Conservation (phyloP, 2,329 filamentous ascomycete genomes). For the Ceratocystiopsis brevicomis region DNA sequence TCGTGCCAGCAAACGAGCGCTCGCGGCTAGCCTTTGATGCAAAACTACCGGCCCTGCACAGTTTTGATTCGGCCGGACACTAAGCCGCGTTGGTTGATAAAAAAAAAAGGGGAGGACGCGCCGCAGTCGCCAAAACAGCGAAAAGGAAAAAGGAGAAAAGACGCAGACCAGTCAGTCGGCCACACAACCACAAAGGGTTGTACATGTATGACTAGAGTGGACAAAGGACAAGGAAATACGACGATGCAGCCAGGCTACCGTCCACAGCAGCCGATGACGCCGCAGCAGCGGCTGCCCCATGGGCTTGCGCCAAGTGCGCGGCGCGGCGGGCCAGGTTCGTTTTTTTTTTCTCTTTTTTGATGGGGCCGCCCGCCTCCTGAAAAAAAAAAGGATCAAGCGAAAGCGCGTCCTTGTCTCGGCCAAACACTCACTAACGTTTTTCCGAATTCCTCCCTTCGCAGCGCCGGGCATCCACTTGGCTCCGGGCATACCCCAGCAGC, state of each 20-base stretch:
- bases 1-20: too few species aligned
- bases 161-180: too few species aligned
- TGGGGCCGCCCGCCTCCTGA: neutral
- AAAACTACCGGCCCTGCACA: too few species aligned
- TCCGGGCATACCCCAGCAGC: slow-evolving; percentile 5
- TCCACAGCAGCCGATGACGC: slow-evolving; percentile 24
- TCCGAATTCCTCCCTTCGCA: neutral
- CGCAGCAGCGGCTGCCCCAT: slow-evolving; percentile 28
- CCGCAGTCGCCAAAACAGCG: too few species aligned
- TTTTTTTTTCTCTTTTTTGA: neutral
- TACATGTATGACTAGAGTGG: too few species aligned
- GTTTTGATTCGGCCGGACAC: too few species aligned
- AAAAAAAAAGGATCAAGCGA: neutral
- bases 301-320: slow-evolving; percentile 21
- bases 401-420: neutral
- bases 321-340: slow-evolving; percentile 15
- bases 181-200: too few species aligned
- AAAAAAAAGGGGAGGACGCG: too few species aligned
- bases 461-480: slow-evolving; percentile 7
- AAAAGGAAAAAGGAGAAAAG: too few species aligned
- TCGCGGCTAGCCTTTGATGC: too few species aligned
- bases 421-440: slow-evolving; percentile 2
- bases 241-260: slow-evolving; percentile 35
- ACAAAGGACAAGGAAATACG: too few species aligned
- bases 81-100: too few species aligned